These are phyloP conservation scores for Neopestalotiopsis sp. DNA, from an alignment of 2,329 filamentous ascomycete genomes.

Conservation along the genomic window DNA sequence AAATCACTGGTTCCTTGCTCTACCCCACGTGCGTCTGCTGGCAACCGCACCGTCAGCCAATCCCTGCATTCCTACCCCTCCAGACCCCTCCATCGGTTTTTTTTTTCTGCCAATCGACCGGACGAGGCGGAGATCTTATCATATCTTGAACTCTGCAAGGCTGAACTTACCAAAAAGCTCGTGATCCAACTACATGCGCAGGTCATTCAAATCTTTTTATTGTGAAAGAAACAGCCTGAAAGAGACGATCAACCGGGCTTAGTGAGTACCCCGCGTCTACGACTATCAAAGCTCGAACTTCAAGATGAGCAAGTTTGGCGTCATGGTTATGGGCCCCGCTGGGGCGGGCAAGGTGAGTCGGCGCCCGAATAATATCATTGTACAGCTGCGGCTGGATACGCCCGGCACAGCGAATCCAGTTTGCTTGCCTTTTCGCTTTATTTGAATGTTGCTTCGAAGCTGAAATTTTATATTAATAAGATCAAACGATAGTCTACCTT, in stretches of 20 bases:
- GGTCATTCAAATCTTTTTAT: neutral
- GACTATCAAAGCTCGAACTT: neutral
- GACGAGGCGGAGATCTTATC: constrained; percentile 8
- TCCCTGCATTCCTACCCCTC: constrained; percentile 1
- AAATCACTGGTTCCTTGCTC: neutral
- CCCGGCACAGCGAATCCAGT: neutral
- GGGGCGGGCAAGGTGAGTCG: constrained; percentile 82
- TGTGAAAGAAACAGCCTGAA: neutral
- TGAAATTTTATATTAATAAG: constrained; percentile 15
- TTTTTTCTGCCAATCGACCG: neutral
- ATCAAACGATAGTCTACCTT: constrained; percentile 76
- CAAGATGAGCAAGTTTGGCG: constrained; percentile 89
- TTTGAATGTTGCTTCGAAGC: constrained; percentile 13
- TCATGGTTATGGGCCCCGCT: constrained; percentile 94
- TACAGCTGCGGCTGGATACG: neutral
- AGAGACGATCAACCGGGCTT: neutral
- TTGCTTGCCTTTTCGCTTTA: neutral
- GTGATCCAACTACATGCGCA: neutral
- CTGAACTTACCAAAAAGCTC: neutral
- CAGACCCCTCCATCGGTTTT: constrained; percentile 15
- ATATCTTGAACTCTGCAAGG: constrained; percentile 4
- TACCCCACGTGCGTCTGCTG: neutral
- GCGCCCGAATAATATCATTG: constrained; percentile 22
- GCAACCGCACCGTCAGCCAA: neutral
- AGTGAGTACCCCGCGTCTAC: no score